Conservation (phyloP, 2,329 filamentous ascomycete genomes). For the Chaetomiaceae sp. region DNA sequence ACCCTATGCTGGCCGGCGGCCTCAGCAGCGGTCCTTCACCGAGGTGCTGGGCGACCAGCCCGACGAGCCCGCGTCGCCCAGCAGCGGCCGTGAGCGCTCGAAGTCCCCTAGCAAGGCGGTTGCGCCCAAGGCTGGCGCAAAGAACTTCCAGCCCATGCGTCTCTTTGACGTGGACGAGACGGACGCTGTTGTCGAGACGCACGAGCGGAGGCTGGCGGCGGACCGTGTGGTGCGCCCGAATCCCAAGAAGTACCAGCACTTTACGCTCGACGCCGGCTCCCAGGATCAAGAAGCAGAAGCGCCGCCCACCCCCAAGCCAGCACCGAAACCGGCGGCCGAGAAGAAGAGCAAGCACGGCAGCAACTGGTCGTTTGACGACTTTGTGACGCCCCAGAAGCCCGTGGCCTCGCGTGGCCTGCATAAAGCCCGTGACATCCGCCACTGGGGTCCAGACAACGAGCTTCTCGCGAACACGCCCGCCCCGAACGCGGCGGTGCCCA, state of each 20-base stretch:
- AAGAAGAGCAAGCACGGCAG: slow-evolving; percentile 60
- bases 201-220: slow-evolving; percentile 36
- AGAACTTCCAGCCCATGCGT: slow-evolving; percentile 59
- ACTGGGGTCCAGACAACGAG: slow-evolving; percentile 72
- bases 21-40: slow-evolving; percentile 60
- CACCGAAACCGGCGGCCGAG: slow-evolving; percentile 35
- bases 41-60: slow-evolving; percentile 64
- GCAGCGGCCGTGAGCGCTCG: slow-evolving; percentile 45
- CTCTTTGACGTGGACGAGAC: slow-evolving; percentile 57
- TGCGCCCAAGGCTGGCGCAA: slow-evolving; percentile 51
- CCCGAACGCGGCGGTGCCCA: slow-evolving; percentile 54
- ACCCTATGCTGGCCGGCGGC: slow-evolving; percentile 58
- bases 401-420: slow-evolving; percentile 55
- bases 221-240: slow-evolving; percentile 58
- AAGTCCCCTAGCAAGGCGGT: slow-evolving; percentile 44
- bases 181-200: slow-evolving; percentile 31
- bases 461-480: slow-evolving; percentile 54
- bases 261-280: slow-evolving; percentile 68
- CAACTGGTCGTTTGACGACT: slow-evolving; percentile 87
- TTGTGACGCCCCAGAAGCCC: slow-evolving; percentile 72
- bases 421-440: slow-evolving; percentile 44
- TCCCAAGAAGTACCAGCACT: slow-evolving; percentile 78
- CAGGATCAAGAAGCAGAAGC: slow-evolving; percentile 41
- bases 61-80: slow-evolving; percentile 34
- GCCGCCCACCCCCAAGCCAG: slow-evolving; percentile 37